A percentile compares a stretch with the other conserved stretches of the same genome.
These are phyloP conservation scores for Alternaria infectoria DNA, from an alignment of 2,329 filamentous ascomycete species.

Conservation along the genomic window DNA sequence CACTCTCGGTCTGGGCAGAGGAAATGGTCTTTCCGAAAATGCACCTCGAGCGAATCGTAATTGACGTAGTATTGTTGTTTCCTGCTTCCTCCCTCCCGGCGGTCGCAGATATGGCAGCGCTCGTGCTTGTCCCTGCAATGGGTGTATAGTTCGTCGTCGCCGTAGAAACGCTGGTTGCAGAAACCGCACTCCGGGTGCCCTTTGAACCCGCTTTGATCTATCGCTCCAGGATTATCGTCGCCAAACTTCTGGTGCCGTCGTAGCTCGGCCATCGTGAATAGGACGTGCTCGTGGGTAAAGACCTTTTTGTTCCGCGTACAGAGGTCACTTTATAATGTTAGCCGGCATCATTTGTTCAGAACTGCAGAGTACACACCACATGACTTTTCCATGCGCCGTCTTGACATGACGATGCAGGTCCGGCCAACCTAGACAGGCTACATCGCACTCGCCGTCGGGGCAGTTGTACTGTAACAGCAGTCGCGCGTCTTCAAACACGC, in stretches of 20 bases:
- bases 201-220: constrained; percentile 94
- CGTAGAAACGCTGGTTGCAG: constrained; percentile 90
- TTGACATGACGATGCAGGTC: constrained; percentile 83
- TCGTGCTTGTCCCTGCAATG: constrained; percentile 96
- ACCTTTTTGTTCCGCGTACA: constrained; percentile 96
- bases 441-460: constrained; percentile 82
- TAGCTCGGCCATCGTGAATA: constrained; percentile 82
- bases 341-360: neutral
- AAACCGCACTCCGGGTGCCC: constrained; percentile 95
- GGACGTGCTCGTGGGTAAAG: constrained; percentile 95
- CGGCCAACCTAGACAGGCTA: constrained; percentile 81
- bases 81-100: constrained; percentile 61
- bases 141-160: constrained; percentile 90
- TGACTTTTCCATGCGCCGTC: constrained; percentile 79
- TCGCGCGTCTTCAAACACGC: constrained; percentile 90
- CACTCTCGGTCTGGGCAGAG: constrained; percentile 86
- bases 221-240: constrained; percentile 86
- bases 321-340: constrained; percentile 65
- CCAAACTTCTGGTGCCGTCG: constrained; percentile 88
- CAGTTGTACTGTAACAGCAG: constrained; percentile 93
- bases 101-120: constrained; percentile 91
- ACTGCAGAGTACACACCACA: constrained; percentile 64
- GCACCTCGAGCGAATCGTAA: constrained; percentile 83
- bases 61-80: constrained; percentile 90
- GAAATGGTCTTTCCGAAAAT: constrained; percentile 88